Evolutionary conservation across 1,284 basidiomycete genomes (phyloP), one percentile per base, ranked within the genome.

Genomic region (Coriolopsis trogii): DNA sequence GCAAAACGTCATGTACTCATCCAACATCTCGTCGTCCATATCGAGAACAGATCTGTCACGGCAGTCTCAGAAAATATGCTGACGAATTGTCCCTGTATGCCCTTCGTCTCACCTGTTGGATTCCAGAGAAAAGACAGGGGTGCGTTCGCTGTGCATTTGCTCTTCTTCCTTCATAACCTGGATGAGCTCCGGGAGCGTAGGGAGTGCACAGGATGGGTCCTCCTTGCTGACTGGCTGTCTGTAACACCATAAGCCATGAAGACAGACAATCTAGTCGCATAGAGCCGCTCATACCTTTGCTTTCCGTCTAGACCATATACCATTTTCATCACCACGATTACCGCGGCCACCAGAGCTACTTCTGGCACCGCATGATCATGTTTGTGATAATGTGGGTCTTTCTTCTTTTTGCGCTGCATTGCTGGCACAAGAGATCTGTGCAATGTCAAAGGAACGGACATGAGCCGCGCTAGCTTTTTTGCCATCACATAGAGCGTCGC

Each of bases 221-320:
- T 72, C 67, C 18, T 65, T 60, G 37, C 75, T 70, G 49, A 60
- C 69, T 41, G 87, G 80, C 51, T 60, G 46, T 29, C 41, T 51
- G 36, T 26, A 51, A 33, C 25, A n/a, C 15, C 23, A 20, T 4
- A 16, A 24, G 5, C 18, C 15, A 23, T 10, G 13, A 46, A 16
- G 8, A 6, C 12, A 26, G 5, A 7, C 9, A 7, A 1, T 34
- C n/a, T n/a, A n/a, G n/a, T n/a, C n/a, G 16, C 30, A 28, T 30
- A 23, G 20, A 40, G 38, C 12, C 7, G 37, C 9, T 23, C 73
- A 45, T 59, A 84, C 89, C 89, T 80, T 41, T 64, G 56, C 53
- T 70, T 71, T n/a, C 84, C 89, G 67, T 94, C 91, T 25, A 95
- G 67, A 1, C 93, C 92, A 63, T 95, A 94, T 9, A 86, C 79